Evolutionary conservation across 805 yeast genomes (phyloP), one percentile per base, ranked within the genome.

Genomic region (Saccharomycopsis malanga): DNA sequence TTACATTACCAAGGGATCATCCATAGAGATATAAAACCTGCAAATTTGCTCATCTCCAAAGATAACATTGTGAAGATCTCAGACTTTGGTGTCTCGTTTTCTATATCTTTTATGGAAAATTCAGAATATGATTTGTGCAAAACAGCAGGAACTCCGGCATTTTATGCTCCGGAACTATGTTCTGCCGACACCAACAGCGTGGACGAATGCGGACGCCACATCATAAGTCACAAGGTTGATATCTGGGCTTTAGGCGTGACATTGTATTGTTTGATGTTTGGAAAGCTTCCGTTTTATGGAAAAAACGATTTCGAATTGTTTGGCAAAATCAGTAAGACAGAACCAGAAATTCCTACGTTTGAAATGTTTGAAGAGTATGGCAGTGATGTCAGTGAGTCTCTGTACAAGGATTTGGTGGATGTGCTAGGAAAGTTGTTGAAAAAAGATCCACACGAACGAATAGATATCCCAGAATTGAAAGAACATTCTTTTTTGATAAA

Each of bases 221-320:
- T 40, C n/a, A 83, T 91, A 36, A 82, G 86, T 45, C 72, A 81
- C 60, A 87, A 85, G 62, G 85, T 93, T 46, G 98, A 93, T 65
- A 83, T 91, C n/a, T 93, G 98, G 98, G 95, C 98, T 0, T 64
- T 88, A 18, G 98, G 98, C 9, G 88, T 91, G 4, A 89, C 98
- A 0, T 66, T 93, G 15, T 93, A 80, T 63, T 89, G 97, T 61
- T 66, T 93, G 34, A 60, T 91, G 12, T 91, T 86, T 66, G 98
- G 98, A 9, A 72, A 74, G 53, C 75, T 93, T 38, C 98, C 98
- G 2, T 93, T 91, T 61, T 78, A 81, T 59, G 95, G 89, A 0
- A 88, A 80, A 41, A 79, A 86, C 27, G 96, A 88, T 58, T 91
- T 75, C 65, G 94, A 83, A 49, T 69, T 93, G 44, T 89, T 91